Evolutionary conservation across 2,329 filamentous ascomycete genomes (phyloP).

Genomic region (Myriosclerotinia scirpicola): DNA sequence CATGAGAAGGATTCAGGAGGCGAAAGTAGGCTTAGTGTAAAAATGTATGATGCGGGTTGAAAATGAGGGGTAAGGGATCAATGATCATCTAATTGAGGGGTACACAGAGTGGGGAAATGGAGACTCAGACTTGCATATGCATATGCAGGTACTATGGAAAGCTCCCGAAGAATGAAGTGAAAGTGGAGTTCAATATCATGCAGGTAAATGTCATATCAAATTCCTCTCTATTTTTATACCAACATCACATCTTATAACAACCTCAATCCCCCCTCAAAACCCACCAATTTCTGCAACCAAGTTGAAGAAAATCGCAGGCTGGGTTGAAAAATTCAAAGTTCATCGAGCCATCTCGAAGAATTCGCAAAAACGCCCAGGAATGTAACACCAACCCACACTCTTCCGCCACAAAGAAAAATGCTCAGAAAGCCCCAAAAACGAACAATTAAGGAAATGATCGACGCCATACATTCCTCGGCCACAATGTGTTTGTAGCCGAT

Average conservation of each 20-base stretch:
- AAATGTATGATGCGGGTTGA: background rate
- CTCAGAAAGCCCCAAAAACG: background rate
- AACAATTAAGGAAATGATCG: slow-evolving; percentile 6
- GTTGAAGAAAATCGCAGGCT: background rate
- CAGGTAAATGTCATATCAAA: slow-evolving; percentile 2
- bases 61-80: background rate
- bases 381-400: background rate
- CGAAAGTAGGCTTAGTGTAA: background rate
- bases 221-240: slow-evolving; percentile 18
- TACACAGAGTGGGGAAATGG: slow-evolving; percentile 2
- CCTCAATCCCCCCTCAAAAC: background rate
- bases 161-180: slow-evolving; percentile 8
- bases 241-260: slow-evolving; percentile 4
- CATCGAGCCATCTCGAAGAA: slow-evolving; percentile 5
- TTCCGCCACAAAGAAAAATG: slow-evolving; percentile 7
- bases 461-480: slow-evolving; percentile 19
- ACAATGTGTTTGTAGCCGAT: slow-evolving; percentile 21
- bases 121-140: slow-evolving; percentile 19
- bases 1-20: background rate
- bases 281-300: background rate
- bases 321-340: background rate
- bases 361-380: slow-evolving; percentile 15
- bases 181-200: slow-evolving; percentile 5
- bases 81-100: slow-evolving; percentile 3
- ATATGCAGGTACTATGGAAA: slow-evolving; percentile 16